Percentiles rank a stretch among this genome's conserved stretches.
phyloP scores from a whole-genome alignment of 1,284 basidiomycete species.

The Omphalotus olearius region DNA sequence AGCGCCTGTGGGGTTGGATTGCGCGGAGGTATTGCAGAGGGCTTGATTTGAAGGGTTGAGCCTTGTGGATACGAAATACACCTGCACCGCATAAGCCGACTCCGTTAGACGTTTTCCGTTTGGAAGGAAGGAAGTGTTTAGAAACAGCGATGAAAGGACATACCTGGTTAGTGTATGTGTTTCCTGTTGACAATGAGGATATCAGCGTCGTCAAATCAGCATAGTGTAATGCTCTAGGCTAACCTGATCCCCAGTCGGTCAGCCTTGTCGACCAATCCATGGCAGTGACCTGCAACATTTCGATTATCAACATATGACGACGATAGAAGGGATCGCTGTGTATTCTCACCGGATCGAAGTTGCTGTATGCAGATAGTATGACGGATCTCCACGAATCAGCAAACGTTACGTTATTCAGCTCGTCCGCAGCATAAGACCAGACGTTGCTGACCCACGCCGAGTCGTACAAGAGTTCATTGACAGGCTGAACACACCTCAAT shows the following conservation, averaged over 20 bases:
- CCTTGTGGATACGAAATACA: no score
- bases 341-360: no score
- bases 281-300: conserved; percentile 22
- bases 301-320: no score
- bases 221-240: conserved; percentile 15
- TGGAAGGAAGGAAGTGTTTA: no score
- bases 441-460: conserved; percentile 26
- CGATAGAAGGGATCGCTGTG: no score
- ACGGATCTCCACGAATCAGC: conserved; percentile 31
- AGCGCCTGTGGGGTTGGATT: conserved; percentile 24
- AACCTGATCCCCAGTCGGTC: conserved; percentile 29
- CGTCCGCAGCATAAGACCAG: conserved; percentile 23
- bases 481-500: conserved; percentile 13
- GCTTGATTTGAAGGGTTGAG: conserved; percentile 24
- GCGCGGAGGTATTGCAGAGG: conserved; percentile 23
- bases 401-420: conserved; percentile 24
- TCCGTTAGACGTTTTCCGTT: no score
- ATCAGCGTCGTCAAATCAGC: no score
- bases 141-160: no score
- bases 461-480: conserved; percentile 31
- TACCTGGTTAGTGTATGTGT: no score
- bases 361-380: conserved; percentile 26
- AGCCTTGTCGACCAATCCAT: conserved; percentile 23
- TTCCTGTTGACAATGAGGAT: no score
- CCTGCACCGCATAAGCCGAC: no score